Base-by-base conservation (phyloP, 352 stramenopile species). In the Pythium apleroticum region DNA sequence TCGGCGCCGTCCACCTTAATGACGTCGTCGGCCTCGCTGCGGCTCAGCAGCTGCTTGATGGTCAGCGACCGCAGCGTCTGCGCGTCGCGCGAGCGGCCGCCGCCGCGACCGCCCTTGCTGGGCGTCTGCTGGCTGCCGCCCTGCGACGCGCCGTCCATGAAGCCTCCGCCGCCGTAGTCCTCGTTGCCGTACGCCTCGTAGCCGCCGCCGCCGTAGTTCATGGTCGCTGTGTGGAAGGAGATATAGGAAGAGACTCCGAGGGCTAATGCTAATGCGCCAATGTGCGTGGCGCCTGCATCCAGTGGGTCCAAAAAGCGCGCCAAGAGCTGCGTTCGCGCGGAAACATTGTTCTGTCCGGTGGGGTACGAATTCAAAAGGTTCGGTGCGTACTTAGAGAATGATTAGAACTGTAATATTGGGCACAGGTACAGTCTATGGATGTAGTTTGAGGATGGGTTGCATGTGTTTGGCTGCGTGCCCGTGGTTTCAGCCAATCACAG, bases 11-110 rank as follows among this genome's bases (percentile, higher is more conserved):
- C 95, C n/a, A 99, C 76, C 35, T 69, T 74, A 67, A 90, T 78
- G 15, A 68, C 65, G 48, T 98, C 78, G 63, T 97, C 89, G 31
- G 82, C 72, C 5, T 71, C 52, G 57, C 67, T 66, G 25, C 83
- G 60, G 27, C 60, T 78, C 20, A 88, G 69, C 49, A 97, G 46
- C 80, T 98, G 96, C 59, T 84, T 81, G 64, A 98, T 81, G 1
- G 91, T 98, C 30, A 98, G 72, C 12, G 95, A 92, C n/a, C 97
- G 81, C n/a, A 98, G 68, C 39, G 88, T 97, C 82, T 98, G 94
- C 30, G 71, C 66, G 31, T 88, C 79, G 24, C 79, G 75, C 24
- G 71, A 74, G 46, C 57, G 70, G 33, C 73, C 52, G 31, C 80
- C 75, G n/a, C 68, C 66, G 30, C 76, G 76, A 14, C 68, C 66